phyloP scores from a whole-genome alignment of 768 basidiomycete species.

The Phaffia australis region DNA sequence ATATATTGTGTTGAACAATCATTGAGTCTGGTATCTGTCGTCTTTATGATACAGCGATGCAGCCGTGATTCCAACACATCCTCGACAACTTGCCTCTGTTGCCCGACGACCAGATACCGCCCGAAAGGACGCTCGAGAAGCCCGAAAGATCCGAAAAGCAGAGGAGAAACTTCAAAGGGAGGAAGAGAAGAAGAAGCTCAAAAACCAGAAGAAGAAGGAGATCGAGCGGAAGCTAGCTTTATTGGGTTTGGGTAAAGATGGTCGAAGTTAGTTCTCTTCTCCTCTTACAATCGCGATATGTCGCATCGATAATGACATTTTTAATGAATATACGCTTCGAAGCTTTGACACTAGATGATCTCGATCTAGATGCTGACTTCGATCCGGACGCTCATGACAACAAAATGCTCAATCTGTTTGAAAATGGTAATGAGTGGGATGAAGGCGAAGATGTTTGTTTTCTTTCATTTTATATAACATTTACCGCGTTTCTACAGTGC shows the following conservation, averaged over 20 bases:
- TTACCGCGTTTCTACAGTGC: not conserved
- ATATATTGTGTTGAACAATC: not conserved
- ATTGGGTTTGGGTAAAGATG: conserved; percentile 23
- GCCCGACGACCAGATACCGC: conserved; percentile 55
- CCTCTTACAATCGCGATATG: no score
- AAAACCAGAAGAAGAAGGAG: conserved; percentile 51
- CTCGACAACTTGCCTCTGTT: conserved; percentile 48
- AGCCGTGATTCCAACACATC: conserved; percentile 57
- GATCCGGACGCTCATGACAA: conserved; percentile 72
- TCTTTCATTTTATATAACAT: not conserved
- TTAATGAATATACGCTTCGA: not conserved
- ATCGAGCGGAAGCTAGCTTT: conserved; percentile 58
- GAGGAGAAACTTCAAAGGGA: conserved; percentile 41
- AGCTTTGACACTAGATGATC: conserved; percentile 43
- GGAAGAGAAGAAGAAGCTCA: conserved; percentile 58
- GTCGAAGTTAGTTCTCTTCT: conserved; percentile 7
- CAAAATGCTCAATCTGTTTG: conserved; percentile 62
- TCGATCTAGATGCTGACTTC: conserved; percentile 89
- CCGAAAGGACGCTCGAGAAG: conserved; percentile 73
- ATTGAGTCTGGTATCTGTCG: not conserved
- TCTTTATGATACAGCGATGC: conserved; percentile 47
- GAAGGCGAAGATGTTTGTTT: conserved; percentile 17
- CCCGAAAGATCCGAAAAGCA: conserved; percentile 58
- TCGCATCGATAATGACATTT: not conserved
- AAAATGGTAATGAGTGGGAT: conserved; percentile 17